Base-by-base conservation (phyloP, 164 flowering plant genomes). In the Macadamia tetraphylla region DNA sequence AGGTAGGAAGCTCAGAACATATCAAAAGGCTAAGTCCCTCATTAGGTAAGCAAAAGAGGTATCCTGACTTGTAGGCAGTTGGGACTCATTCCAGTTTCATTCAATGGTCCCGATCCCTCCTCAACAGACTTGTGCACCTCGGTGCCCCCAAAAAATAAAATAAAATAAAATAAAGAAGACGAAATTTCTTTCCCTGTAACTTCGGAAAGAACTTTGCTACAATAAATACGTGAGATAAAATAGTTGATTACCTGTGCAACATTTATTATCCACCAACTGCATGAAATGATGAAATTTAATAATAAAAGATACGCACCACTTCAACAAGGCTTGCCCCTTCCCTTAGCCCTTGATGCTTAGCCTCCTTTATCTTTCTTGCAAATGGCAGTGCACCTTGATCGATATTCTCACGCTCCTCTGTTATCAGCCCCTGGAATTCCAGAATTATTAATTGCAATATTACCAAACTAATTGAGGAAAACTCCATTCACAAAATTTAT, bases 291-390 rank as follows among this genome's bases (percentile, higher is more conserved):
- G 14, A 9, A 53, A 52, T 55, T 46, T 8, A 46, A 46, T 46
- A 46, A 35, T 35, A 2, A 2, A 9, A 46, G 9, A 11, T 46
- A 11, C 51, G 13, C 71, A 94, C 99, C 99, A 94, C 99, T 82
- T 94, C 99, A 63, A 31, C 91, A 65, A 94, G 91, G 72, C 83
- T 87, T 68, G 97, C 86, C 17, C 99, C 97, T 79, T 90, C 96
- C 67, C 64, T 79, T 60, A 94, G 73, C 65, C 97, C 97, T 73
- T 88, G 97, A 51, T 83, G 95, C 46, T 73, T 74, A 71, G 67
- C 79, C 80, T 92, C 98, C 53, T 85, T 88, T 43, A 72, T 70
- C 75, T 81, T 94, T 79, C 96, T 80, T 60, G 96, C 98, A 86
- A 92, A 94, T 73, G 97, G 98, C 65, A 69, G 73, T 1, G 92